Conservation (phyloP, 176 grass and related monocot genomes). For the Poa annua region DNA sequence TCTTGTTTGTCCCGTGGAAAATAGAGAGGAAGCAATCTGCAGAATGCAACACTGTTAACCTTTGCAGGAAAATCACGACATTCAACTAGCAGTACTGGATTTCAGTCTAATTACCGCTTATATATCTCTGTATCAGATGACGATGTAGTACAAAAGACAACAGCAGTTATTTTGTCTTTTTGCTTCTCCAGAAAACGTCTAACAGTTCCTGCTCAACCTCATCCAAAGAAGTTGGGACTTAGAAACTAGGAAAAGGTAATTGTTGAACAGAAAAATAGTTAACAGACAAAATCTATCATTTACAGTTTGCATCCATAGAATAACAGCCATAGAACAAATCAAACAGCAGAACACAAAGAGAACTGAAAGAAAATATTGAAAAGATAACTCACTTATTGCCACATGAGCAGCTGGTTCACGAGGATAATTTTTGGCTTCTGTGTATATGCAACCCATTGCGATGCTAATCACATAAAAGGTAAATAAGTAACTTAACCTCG, state of each 20-base stretch:
- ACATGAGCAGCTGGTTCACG: slow-evolving; percentile 97
- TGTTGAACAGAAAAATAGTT: slow-evolving; percentile 22
- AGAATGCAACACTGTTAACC: slow-evolving; percentile 31
- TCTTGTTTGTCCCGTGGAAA: slow-evolving; percentile 95
- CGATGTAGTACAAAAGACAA: slow-evolving; percentile 91
- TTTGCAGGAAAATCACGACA: slow-evolving; percentile 17
- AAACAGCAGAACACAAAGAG: slow-evolving; percentile 20
- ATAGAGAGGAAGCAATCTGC: slow-evolving; percentile 93
- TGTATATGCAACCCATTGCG: slow-evolving; percentile 96
- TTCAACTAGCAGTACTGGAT: slow-evolving; percentile 16
- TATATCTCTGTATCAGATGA: slow-evolving; percentile 95
- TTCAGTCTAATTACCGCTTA: slow-evolving; percentile 58
- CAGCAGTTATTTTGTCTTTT: slow-evolving; percentile 78
- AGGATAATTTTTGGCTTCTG: slow-evolving; percentile 91
- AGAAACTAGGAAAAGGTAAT: slow-evolving; percentile 33
- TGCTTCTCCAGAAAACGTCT: slow-evolving; percentile 95
- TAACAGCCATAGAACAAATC: slow-evolving; percentile 30
- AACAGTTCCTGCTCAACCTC: slow-evolving; percentile 77
- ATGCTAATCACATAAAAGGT: slow-evolving; percentile 62
- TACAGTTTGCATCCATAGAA: slow-evolving; percentile 22
- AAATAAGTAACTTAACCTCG: slow-evolving; percentile 40
- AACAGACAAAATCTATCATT: slow-evolving; percentile 1
- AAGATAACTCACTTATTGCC: slow-evolving; percentile 82
- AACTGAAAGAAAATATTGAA: slow-evolving; percentile 29
- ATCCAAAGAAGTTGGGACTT: slow-evolving; percentile 22